Conservation (phyloP, 225 moss, liverwort and hornwort species). For the Sphagnum tenellum region DNA sequence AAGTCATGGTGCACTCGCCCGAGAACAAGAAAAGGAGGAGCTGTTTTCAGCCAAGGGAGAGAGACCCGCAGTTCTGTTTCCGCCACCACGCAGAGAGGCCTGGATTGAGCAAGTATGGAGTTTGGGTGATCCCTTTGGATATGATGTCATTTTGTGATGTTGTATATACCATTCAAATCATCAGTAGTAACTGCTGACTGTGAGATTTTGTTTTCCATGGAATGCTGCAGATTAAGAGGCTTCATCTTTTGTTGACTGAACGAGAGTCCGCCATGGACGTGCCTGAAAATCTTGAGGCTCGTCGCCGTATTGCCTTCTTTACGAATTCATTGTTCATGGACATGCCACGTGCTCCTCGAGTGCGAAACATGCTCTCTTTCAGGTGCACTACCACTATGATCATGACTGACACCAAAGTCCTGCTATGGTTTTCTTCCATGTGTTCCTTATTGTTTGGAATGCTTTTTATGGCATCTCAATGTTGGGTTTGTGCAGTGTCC, state of each 20-base stretch:
- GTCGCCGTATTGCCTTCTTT: constrained; percentile 83
- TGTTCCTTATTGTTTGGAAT: too few species aligned
- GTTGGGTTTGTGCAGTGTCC: constrained; percentile 47
- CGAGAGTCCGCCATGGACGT: constrained; percentile 86
- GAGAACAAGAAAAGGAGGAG: constrained; percentile 55
- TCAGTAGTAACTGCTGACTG: too few species aligned
- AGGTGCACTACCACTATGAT: constrained; percentile 22
- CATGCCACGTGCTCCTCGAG: constrained; percentile 94
- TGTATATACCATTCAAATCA: too few species aligned
- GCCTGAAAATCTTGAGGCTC: constrained; percentile 74
- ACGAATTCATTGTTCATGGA: constrained; percentile 98
- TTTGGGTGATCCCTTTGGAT: too few species aligned
- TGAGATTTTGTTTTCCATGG: too few species aligned
- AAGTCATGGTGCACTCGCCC: constrained; percentile 55
- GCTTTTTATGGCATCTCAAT: constrained; percentile 10
- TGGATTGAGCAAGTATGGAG: constrained; percentile 89
- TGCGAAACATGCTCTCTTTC: constrained; percentile 91
- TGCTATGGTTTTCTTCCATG: too few species aligned
- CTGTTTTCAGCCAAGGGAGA: constrained; percentile 81
- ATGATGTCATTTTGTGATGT: too few species aligned
- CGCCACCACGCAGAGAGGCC: constrained; percentile 55
- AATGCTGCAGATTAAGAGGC: constrained; percentile 62
- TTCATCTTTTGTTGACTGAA: constrained; percentile 76
- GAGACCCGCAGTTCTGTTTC: constrained; percentile 66
- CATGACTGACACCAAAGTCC: too few species aligned